Percentiles rank a stretch among this genome's conserved stretches.
Conservation (phyloP, 805 yeast genomes). For the Spathaspora girioi region DNA sequence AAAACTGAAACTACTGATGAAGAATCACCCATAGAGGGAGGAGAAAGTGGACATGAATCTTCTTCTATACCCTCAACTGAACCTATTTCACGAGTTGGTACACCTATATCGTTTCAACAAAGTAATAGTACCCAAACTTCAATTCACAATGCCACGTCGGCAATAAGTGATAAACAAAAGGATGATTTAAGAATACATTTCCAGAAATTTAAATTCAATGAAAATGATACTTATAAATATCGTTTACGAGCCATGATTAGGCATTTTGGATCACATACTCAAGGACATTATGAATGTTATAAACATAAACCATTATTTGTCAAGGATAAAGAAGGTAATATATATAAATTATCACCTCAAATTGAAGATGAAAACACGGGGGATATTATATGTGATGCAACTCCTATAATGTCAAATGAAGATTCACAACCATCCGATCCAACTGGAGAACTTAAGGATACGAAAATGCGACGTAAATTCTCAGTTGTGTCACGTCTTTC, state of each 20-base stretch:
- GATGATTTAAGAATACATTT: slow-evolving; percentile 32
- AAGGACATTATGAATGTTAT: slow-evolving; percentile 90
- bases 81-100: slow-evolving; percentile 19
- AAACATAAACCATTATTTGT: slow-evolving; percentile 67
- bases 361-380: slow-evolving; percentile 24
- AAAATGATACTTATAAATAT: slow-evolving; percentile 46
- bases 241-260: slow-evolving; percentile 68
- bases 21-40: slow-evolving; percentile 11
- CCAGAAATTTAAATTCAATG: slow-evolving; percentile 35
- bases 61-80: background rate
- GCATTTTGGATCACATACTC: slow-evolving; percentile 84
- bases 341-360: slow-evolving; percentile 40
- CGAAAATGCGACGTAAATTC: background rate
- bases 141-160: background rate
- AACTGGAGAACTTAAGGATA: background rate
- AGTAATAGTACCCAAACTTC: slow-evolving; percentile 2
- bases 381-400: slow-evolving; percentile 9
- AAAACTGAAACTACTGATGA: slow-evolving; percentile 8
- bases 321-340: slow-evolving; percentile 39
- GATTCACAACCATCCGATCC: background rate
- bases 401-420: background rate
- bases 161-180: slow-evolving; percentile 34
- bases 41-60: slow-evolving; percentile 5
- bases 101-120: slow-evolving; percentile 12
- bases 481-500: background rate